Evolutionary conservation across 306 rosid genomes (phyloP).

Genomic region (Ziziphus jujuba): DNA sequence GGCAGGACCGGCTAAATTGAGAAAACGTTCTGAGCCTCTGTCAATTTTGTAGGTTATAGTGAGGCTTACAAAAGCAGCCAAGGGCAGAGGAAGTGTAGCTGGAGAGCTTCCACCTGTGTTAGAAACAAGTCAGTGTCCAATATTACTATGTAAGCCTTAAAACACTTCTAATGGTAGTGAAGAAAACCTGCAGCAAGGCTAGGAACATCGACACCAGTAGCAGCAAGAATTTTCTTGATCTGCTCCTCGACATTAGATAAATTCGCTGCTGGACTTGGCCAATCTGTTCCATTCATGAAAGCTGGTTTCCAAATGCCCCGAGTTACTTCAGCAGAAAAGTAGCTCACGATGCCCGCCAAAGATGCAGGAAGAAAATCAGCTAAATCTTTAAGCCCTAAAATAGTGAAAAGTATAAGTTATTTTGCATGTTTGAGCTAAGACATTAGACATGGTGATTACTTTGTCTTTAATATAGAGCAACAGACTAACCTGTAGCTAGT

Average conservation of each 20-base stretch:
- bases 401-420: background rate
- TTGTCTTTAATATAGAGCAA: background rate
- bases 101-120: conserved; percentile 73
- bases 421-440: background rate
- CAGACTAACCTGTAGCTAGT: conserved; percentile 79
- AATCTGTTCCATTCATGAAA: conserved; percentile 97
- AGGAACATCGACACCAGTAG: conserved; percentile 92
- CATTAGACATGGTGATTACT: background rate
- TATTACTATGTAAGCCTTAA: background rate
- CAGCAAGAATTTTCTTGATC: conserved; percentile 86
- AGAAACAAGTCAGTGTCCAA: conserved; percentile 7
- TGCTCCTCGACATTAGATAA: conserved; percentile 85
- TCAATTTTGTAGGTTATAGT: conserved; percentile 93
- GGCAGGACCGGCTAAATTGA: conserved; percentile 88
- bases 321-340: conserved; percentile 96
- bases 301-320: conserved; percentile 93
- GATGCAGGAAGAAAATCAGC: conserved; percentile 98
- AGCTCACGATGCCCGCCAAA: conserved; percentile 91
- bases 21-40: conserved; percentile 77
- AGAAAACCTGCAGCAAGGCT: conserved; percentile 86
- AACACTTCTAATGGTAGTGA: conserved; percentile 16
- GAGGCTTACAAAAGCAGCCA: conserved; percentile 96
- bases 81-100: conserved; percentile 93
- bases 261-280: conserved; percentile 99
- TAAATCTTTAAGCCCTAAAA: conserved; percentile 93